Evolutionary conservation across 2,329 filamentous ascomycete species (phyloP).

Genomic region (Pseudocercospora pini-densiflorae): DNA sequence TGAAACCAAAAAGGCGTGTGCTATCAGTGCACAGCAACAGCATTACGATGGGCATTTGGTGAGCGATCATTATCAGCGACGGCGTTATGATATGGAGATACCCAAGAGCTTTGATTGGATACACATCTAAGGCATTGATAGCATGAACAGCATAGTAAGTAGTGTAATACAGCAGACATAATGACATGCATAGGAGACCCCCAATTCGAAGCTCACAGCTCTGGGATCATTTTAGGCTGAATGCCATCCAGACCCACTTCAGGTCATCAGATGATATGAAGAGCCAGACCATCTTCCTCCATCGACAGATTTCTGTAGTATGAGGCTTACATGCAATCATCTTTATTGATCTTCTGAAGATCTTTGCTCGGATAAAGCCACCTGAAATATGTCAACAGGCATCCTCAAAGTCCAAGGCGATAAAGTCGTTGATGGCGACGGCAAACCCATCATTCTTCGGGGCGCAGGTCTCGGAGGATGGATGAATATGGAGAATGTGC

Average conservation of each 20-base stretch:
- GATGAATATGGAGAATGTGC: conserved; percentile 46
- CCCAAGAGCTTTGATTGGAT: background rate
- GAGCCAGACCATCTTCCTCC: too few species aligned
- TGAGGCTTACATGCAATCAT: background rate
- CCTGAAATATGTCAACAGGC: conserved; percentile 13
- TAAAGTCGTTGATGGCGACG: conserved; percentile 51
- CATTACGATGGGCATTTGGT: background rate
- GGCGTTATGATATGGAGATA: conserved; percentile 6
- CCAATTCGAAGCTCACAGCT: too few species aligned
- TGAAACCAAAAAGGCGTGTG: background rate
- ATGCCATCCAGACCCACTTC: background rate
- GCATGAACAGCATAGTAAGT: background rate
- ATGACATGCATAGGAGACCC: background rate
- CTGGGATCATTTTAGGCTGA: background rate
- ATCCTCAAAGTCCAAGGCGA: conserved; percentile 44
- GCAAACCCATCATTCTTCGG: conserved; percentile 53
- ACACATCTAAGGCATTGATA: background rate
- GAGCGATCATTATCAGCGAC: conserved; percentile 1
- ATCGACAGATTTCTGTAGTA: too few species aligned
- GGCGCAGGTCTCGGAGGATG: conserved; percentile 54
- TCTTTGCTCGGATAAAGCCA: background rate
- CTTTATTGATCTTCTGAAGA: too few species aligned
- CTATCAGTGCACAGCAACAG: background rate
- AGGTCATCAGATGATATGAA: background rate
- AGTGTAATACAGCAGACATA: conserved; percentile 1